Percentiles rank a stretch among this genome's conserved stretches.
These are phyloP conservation scores for Tricholoma sp. DNA, from an alignment of 768 basidiomycete genomes.

Conservation along the genomic window DNA sequence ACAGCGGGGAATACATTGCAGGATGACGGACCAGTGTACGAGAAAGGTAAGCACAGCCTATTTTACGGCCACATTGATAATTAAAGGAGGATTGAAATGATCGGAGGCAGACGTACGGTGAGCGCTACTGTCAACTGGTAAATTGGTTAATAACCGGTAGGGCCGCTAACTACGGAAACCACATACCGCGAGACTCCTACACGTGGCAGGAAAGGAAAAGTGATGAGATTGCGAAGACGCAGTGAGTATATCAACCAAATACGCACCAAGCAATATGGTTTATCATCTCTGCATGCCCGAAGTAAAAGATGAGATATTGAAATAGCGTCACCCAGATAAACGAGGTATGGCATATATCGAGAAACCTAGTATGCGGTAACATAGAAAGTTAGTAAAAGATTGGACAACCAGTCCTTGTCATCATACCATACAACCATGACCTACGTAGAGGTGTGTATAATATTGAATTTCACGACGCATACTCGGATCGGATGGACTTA, in stretches of 20 bases:
- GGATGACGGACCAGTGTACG: too few species aligned
- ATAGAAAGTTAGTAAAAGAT: background rate
- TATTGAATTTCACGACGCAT: background rate
- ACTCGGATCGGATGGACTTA: background rate
- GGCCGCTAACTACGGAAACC: background rate
- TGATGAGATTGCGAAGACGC: background rate
- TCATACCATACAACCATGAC: slow-evolving; percentile 14
- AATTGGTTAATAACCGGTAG: background rate
- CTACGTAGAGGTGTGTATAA: slow-evolving; percentile 1
- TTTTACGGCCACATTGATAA: background rate
- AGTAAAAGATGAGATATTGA: slow-evolving; percentile 32
- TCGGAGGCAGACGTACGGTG: too few species aligned
- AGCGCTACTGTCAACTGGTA: too few species aligned
- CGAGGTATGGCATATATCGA: slow-evolving; percentile 34
- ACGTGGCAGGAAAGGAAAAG: background rate
- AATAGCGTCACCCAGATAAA: slow-evolving; percentile 36
- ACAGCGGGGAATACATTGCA: background rate
- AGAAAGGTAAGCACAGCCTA: too few species aligned
- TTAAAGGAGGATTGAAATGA: background rate
- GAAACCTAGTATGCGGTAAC: slow-evolving; percentile 20
- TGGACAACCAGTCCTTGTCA: background rate
- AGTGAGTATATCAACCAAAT: too few species aligned
- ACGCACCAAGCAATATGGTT: slow-evolving; percentile 32
- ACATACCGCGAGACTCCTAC: slow-evolving; percentile 16
- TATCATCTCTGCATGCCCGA: slow-evolving; percentile 21